These are phyloP conservation scores for Colletotrichum sojae DNA, from an alignment of 2,329 filamentous ascomycete species.

Conservation along the genomic window DNA sequence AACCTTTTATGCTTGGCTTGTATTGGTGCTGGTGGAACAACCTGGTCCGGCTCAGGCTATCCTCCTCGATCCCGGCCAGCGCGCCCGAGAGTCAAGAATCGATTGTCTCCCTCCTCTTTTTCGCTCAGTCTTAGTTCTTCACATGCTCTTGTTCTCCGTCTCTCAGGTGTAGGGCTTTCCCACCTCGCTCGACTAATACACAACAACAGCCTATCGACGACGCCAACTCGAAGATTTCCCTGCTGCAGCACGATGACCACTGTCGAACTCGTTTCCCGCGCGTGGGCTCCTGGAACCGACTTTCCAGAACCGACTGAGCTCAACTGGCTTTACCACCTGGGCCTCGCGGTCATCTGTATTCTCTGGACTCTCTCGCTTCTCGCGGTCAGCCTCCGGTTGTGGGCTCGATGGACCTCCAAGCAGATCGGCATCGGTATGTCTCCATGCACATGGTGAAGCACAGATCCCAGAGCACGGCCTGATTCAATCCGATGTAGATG, in stretches of 20 bases:
- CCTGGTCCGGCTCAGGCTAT: not conserved
- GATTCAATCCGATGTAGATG: slow-evolving; percentile 40
- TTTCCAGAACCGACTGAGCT: slow-evolving; percentile 34
- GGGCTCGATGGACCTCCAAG: slow-evolving; percentile 38
- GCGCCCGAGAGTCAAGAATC: not conserved
- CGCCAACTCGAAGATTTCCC: not conserved
- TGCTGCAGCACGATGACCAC: slow-evolving; percentile 26
- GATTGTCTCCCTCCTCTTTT: not conserved
- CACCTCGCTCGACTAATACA: not conserved
- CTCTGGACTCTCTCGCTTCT: slow-evolving; percentile 38
- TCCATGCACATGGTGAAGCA: not conserved
- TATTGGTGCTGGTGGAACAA: not conserved
- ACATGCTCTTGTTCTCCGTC: not conserved
- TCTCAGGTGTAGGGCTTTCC: not conserved
- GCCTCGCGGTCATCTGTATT: slow-evolving; percentile 39
- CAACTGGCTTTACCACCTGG: slow-evolving; percentile 41
- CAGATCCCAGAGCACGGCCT: slow-evolving; percentile 8
- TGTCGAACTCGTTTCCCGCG: slow-evolving; percentile 32
- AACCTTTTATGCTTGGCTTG: not conserved
- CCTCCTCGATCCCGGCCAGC: not conserved
- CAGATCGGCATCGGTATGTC: slow-evolving; percentile 41
- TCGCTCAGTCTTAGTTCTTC: not conserved
- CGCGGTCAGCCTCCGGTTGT: slow-evolving; percentile 33
- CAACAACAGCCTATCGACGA: not conserved
- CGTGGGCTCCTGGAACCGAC: slow-evolving; percentile 41